Evolutionary conservation across 208 protist species (phyloP).

Genomic region (Acanthamoeba triangularis): DNA sequence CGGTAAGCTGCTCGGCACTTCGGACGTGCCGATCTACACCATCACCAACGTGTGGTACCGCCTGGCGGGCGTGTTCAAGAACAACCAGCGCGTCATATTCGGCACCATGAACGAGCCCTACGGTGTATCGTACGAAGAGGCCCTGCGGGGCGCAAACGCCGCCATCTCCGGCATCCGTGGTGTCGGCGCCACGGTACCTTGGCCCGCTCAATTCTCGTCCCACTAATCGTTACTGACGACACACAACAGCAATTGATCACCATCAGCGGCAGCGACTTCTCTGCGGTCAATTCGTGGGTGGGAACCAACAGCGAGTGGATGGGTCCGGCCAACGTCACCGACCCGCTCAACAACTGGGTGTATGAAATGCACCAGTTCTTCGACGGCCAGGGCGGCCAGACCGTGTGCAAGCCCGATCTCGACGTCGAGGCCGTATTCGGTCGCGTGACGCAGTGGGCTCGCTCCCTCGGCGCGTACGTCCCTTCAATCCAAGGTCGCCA

Average conservation of each 20-base stretch:
- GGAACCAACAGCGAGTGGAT: neutral
- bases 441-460: neutral
- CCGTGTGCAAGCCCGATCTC: neutral
- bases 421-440: neutral
- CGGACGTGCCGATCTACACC: neutral
- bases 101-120: constrained; percentile 53
- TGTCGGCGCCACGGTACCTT: neutral
- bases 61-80: neutral
- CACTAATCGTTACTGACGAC: too few species aligned
- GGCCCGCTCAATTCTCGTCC: too few species aligned
- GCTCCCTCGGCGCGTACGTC: neutral
- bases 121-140: neutral
- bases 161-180: constrained; percentile 11
- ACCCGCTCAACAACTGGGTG: neutral
- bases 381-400: neutral
- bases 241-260: neutral
- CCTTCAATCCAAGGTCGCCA: too few species aligned
- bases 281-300: neutral
- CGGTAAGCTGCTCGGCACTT: neutral
- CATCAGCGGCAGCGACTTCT: neutral
- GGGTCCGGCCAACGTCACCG: constrained; percentile 5
- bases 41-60: neutral
- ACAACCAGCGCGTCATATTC: neutral
- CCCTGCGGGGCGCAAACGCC: neutral
- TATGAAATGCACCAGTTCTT: constrained; percentile 42